Evolutionary conservation across 192 early-diverging fungal species (phyloP).

Genomic region (Coemansia sp.): DNA sequence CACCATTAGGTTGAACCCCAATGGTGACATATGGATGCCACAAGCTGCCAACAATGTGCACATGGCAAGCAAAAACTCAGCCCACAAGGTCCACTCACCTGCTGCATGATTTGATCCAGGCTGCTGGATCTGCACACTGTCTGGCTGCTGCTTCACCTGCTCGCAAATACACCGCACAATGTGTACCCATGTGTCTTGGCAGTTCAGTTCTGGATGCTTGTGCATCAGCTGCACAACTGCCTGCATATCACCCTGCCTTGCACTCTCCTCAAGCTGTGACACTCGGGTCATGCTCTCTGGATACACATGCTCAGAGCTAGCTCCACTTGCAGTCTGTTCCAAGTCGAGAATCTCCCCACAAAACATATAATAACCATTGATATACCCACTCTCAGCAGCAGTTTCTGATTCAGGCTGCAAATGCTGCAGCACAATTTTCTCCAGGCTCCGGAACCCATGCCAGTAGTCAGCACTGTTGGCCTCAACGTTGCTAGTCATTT

Average conservation of each 20-base stretch:
- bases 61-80: conserved; percentile 17
- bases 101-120: neutral
- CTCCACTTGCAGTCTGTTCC: neutral
- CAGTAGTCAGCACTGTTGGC: too few relatives aligned
- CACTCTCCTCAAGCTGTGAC: conserved; percentile 14
- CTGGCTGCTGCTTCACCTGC: conserved; percentile 4
- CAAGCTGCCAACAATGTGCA: neutral
- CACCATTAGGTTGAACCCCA: conserved; percentile 17
- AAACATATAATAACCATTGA: conserved; percentile 4
- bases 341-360: conserved; percentile 14
- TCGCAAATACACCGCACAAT: conserved; percentile 23
- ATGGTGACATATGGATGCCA: conserved; percentile 12
- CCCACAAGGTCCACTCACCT: conserved; percentile 5
- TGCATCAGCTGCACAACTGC: conserved; percentile 29
- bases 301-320: too few relatives aligned
- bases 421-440: conserved; percentile 16
- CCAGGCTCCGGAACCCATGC: conserved; percentile 13
- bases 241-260: conserved; percentile 17
- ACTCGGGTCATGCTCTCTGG: too few relatives aligned
- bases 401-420: neutral
- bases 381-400: neutral
- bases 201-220: conserved; percentile 10
- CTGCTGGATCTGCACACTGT: neutral
- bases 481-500: too few relatives aligned
- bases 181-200: conserved; percentile 23